Evolutionary conservation across 1,284 basidiomycete genomes (phyloP), one percentile per base, ranked within the genome.

Genomic region (Pulchroboletus neoregius): DNA sequence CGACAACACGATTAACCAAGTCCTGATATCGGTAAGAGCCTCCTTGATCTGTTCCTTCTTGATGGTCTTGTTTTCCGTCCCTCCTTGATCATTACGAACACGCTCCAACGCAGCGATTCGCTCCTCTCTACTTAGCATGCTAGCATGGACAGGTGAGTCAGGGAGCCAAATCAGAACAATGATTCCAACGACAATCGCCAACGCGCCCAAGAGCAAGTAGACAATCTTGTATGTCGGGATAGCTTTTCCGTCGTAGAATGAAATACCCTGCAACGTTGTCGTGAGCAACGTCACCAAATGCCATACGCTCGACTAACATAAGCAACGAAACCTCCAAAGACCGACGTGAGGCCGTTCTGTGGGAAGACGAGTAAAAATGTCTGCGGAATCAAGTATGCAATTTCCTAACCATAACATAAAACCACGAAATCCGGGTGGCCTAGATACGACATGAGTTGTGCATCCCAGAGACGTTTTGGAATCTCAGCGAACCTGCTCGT

Each of bases 251-350:
- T 68, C 56, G 57, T 78, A 74, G 56, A 80, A 83, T 0, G 81
- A 80, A 35, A 83, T 69, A 2, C 79, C 81, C 78, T 78, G 44
- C 15, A 28, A 36, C 5, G 20, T 35, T 11, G 5, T 42, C 39
- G 12, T 39, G 40, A 48, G 41, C 15, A 16, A 30, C 12, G 10
- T 38, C 6, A 30, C 15, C 30, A 4, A 12, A 15, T 46, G 20
- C 13, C 10, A 15, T 34, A 27, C 16, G 11, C 38, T 24, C 26
- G 15, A 58, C 70, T 41, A 43, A 78, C 78, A 58, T 81, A 86
- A 42, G 82, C 82, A 20, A 84, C 72, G 50, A 84, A 80, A 3
- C 82, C 82, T 24, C 84, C 83, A 54, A 84, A 80, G 4, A 85
- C 68, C 43, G 74, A 71, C 0, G 83, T 84, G 9, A 83, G 61